These are phyloP conservation scores for Schizosaccharomyces japonicus DNA, from an alignment of 805 yeast genomes.

Conservation along the genomic window DNA sequence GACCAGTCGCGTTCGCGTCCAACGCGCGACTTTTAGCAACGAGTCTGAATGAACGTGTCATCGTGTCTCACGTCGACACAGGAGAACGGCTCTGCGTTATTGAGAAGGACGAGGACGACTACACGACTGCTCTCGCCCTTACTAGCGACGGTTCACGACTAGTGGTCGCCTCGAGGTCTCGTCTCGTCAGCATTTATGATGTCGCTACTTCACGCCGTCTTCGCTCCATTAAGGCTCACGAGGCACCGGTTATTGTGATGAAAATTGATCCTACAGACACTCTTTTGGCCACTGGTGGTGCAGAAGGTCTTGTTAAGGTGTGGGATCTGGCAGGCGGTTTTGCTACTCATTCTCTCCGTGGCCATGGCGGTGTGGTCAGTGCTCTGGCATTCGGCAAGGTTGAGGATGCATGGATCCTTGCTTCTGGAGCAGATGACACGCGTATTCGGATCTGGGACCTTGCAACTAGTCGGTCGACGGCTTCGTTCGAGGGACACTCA, in stretches of 20 bases:
- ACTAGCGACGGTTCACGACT: constrained; percentile 53
- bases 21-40: constrained; percentile 50
- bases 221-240: constrained; percentile 20
- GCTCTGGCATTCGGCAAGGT: constrained; percentile 34
- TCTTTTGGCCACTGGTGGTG: constrained; percentile 75
- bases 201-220: constrained; percentile 16
- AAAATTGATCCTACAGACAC: constrained; percentile 61
- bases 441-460: constrained; percentile 38
- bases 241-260: constrained; percentile 61
- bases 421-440: constrained; percentile 43
- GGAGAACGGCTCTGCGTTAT: constrained; percentile 35
- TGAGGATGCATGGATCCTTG: constrained; percentile 38
- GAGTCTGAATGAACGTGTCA: constrained; percentile 52
- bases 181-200: constrained; percentile 46
- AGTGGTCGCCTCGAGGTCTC: constrained; percentile 61
- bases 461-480: constrained; percentile 42
- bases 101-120: constrained; percentile 65
- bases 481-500: constrained; percentile 45
- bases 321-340: constrained; percentile 80
- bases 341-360: constrained; percentile 71
- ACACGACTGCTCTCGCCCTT: constrained; percentile 46
- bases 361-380: constrained; percentile 78
- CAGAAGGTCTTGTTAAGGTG: constrained; percentile 77
- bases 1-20: constrained; percentile 45
- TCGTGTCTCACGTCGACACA: constrained; percentile 38